Percentiles rank a stretch among this genome's conserved stretches.
Conservation (phyloP, 179 eudicot species). For the Sideroxylon spinosum region DNA sequence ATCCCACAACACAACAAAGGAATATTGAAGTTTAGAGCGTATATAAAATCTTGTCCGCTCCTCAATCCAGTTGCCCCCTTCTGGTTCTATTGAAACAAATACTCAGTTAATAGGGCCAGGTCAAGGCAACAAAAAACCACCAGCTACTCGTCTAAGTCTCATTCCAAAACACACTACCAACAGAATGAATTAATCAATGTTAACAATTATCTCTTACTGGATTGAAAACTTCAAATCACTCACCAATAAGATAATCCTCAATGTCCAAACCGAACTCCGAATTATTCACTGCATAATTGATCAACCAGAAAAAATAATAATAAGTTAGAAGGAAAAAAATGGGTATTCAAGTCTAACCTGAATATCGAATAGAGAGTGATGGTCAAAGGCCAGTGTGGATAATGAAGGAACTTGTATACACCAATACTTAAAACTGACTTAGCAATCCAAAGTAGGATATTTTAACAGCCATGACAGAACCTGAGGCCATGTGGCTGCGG, state of each 20-base stretch:
- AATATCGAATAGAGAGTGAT: neutral
- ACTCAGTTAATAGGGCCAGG: neutral
- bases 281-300: constrained; percentile 53
- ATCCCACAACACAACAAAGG: neutral
- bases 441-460: neutral
- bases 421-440: neutral
- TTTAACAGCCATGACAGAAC: neutral
- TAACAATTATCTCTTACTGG: neutral
- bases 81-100: neutral
- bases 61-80: neutral
- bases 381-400: neutral
- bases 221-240: constrained; percentile 27
- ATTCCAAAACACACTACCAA: neutral
- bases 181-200: neutral
- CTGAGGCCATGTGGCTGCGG: neutral
- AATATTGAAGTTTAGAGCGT: neutral
- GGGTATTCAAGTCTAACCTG: neutral
- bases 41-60: neutral
- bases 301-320: constrained; percentile 10
- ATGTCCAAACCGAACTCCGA: constrained; percentile 79
- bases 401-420: neutral
- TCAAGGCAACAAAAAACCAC: neutral
- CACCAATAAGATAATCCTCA: constrained; percentile 95
- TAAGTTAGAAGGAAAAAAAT: neutral
- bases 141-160: neutral